Conservation (phyloP, 306 rosid genomes). For the Trifolium repens region DNA sequence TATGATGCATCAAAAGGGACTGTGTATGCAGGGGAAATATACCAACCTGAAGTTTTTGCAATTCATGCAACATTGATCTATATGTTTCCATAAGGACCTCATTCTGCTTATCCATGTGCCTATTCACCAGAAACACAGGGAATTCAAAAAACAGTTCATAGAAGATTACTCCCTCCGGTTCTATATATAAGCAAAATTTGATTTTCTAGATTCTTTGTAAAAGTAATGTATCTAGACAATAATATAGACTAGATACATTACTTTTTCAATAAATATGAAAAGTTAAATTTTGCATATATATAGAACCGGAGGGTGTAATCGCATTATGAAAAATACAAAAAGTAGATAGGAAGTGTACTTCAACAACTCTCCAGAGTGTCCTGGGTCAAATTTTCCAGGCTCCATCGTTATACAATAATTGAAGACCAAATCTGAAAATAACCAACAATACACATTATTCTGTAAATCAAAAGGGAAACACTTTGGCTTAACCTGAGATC, state of each 20-base stretch:
- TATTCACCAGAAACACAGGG: conserved; percentile 18
- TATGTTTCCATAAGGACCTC: conserved; percentile 36
- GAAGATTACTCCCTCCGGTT: no score
- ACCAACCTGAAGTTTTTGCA: conserved; percentile 42
- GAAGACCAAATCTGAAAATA: conserved; percentile 18
- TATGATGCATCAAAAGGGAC: conserved; percentile 9
- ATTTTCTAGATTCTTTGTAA: no score
- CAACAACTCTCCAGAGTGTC: conserved; percentile 29
- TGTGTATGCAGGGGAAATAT: no score
- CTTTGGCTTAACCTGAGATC: background rate
- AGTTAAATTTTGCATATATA: no score
- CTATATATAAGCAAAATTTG: no score
- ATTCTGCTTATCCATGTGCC: conserved; percentile 45
- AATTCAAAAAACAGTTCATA: background rate
- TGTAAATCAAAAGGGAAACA: conserved; percentile 13
- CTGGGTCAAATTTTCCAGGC: conserved; percentile 30
- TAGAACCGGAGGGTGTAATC: no score
- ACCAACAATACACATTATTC: background rate
- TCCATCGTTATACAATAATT: conserved; percentile 29
- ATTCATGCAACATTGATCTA: conserved; percentile 33
- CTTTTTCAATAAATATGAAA: no score
- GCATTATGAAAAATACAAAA: background rate
- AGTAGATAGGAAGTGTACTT: conserved; percentile 23
- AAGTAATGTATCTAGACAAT: no score
- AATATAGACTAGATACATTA: no score